Percentiles rank a stretch among this genome's conserved stretches.
These are phyloP conservation scores for Microthlaspi erraticum DNA, from an alignment of 345 rosid genomes.

Conservation along the genomic window DNA sequence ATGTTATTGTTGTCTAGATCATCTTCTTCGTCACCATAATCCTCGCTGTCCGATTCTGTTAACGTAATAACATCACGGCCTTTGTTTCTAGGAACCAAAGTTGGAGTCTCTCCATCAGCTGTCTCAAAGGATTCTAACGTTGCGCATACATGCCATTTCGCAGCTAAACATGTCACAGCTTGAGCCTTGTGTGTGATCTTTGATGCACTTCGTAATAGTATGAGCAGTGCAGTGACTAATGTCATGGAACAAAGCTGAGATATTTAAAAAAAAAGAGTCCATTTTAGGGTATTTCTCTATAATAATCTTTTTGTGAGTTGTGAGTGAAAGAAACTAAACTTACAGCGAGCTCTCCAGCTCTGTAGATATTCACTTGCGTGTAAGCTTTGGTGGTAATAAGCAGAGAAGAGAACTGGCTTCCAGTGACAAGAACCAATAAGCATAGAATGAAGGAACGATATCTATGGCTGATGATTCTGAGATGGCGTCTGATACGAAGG, in stretches of 20 bases:
- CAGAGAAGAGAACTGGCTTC: slow-evolving; percentile 85
- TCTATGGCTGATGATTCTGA: slow-evolving; percentile 91
- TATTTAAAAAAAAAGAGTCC: neutral
- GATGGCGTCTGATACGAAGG: slow-evolving; percentile 81
- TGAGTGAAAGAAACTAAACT: slow-evolving; percentile 16
- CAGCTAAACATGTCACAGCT: slow-evolving; percentile 79
- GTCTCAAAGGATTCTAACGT: slow-evolving; percentile 71
- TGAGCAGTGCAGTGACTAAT: slow-evolving; percentile 66
- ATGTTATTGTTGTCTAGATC: slow-evolving; percentile 70
- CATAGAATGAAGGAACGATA: slow-evolving; percentile 68
- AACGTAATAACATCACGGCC: slow-evolving; percentile 32
- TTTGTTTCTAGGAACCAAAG: slow-evolving; percentile 33
- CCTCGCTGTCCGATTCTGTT: slow-evolving; percentile 56
- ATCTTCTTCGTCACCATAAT: slow-evolving; percentile 79
- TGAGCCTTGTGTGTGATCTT: slow-evolving; percentile 98
- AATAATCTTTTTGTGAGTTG: no score
- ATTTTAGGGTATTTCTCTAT: no score
- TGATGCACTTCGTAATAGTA: slow-evolving; percentile 80
- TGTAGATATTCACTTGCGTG: slow-evolving; percentile 56
- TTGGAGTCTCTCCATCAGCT: slow-evolving; percentile 76
- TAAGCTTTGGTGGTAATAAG: slow-evolving; percentile 72
- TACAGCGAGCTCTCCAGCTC: slow-evolving; percentile 95
- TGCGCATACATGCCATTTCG: slow-evolving; percentile 94
- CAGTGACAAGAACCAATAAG: slow-evolving; percentile 71
- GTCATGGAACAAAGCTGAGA: slow-evolving; percentile 83